Evolutionary conservation across 108 stramenopile genomes (phyloP), one percentile per base, ranked within the genome.

Genomic region (Stephanodiscus triporus): DNA sequence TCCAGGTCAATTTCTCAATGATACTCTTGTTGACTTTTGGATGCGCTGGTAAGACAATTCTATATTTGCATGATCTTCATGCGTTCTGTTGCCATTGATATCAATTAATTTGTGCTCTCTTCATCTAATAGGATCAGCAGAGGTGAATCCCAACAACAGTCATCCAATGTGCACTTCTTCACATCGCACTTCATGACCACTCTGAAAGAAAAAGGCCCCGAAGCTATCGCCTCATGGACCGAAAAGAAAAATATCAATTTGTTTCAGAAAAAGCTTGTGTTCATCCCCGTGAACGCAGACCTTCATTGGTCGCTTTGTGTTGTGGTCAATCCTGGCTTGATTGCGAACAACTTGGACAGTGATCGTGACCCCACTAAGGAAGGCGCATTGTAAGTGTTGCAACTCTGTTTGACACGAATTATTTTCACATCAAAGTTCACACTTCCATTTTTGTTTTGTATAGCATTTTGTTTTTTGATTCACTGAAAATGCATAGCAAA

Each of bases 231-330:
- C 24, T 88, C 89, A 2, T 96, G 95, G 95, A 94, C 91, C 1
- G 68, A 65, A 9, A 77, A 80, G 67, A 94, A 90, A 59, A 87
- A 89, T 48, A 90, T 96, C 30, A 84, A 97, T 72, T 84, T 99
- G 13, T 98, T 99, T 70, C 40, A 80, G 13, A 96, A 97, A 78
- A 88, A 88, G 61, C 75, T 97, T 9, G 85, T 98, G 24, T 90
- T 98, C 67, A 81, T 99, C n/a, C 98, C 98, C 0, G 86, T 99
- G 59, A 96, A 96, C 78, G 91, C 93, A 73, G 60, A 76, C 60
- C 68, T 97, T 43, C 98, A 99, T 81, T 99, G 98, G 98, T 95
- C 94, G 24, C 85, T 99, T 8, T 95, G 93, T 59, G 94, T 96
- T 43, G 86, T 97, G 49, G 89, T 91, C 57, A 97, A 97, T 77